Evolutionary conservation across 192 early-diverging fungal species (phyloP).

Genomic region (Geranomyces michiganensis): DNA sequence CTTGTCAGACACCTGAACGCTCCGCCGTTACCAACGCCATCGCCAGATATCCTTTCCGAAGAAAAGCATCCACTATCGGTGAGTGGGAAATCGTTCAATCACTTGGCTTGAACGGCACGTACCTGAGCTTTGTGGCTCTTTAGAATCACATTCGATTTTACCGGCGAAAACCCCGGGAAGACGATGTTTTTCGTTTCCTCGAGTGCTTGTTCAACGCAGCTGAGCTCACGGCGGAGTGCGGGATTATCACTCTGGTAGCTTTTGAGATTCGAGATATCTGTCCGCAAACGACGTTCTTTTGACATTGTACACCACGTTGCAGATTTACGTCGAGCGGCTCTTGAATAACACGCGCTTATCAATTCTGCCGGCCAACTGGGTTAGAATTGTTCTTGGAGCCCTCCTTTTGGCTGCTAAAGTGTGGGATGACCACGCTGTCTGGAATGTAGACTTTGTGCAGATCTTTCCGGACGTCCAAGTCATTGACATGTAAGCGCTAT

Average conservation of each 20-base stretch:
- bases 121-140: not conserved
- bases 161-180: conserved; percentile 41
- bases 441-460: conserved; percentile 78
- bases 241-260: conserved; percentile 59
- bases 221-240: conserved; percentile 63
- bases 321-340: conserved; percentile 74
- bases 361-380: conserved; percentile 61
- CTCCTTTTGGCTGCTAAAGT: conserved; percentile 80
- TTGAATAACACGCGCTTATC: conserved; percentile 59
- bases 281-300: not conserved
- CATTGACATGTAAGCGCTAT: conserved; percentile 58
- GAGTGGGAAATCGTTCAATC: not conserved
- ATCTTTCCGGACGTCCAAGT: conserved; percentile 75
- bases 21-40: conserved; percentile 35
- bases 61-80: conserved; percentile 55
- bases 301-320: not conserved
- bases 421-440: conserved; percentile 87
- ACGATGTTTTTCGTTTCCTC: conserved; percentile 66
- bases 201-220: conserved; percentile 69
- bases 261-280: not conserved
- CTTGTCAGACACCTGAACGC: conserved; percentile 43
- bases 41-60: conserved; percentile 57
- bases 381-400: conserved; percentile 59
- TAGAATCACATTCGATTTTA: conserved; percentile 57
- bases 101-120: not conserved